Conservation (phyloP, 441 rosid species). For the Daphne laureola region DNA sequence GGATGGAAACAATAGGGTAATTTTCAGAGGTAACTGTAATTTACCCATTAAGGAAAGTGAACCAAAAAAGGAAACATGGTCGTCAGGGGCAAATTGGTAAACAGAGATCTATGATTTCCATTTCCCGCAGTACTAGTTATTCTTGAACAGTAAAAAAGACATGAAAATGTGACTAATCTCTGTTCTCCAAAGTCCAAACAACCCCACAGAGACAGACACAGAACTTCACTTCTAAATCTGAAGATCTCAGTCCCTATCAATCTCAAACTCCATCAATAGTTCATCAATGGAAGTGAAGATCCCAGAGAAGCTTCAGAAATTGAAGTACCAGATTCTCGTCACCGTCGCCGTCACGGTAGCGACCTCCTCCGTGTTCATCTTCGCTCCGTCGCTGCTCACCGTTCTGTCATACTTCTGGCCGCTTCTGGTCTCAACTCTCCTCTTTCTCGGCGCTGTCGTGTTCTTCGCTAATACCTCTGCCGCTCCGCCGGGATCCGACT, state of each 20-base stretch:
- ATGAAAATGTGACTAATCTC: too few relatives aligned
- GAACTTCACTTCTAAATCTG: neutral
- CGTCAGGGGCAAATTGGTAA: too few relatives aligned
- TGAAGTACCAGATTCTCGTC: slow-evolving; percentile 45
- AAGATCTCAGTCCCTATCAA: slow-evolving; percentile 8
- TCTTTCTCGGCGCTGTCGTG: slow-evolving; percentile 63
- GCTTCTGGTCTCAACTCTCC: slow-evolving; percentile 70
- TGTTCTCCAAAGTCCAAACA: neutral
- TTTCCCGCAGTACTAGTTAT: neutral
- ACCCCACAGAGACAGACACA: neutral
- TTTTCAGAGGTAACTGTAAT: too few relatives aligned
- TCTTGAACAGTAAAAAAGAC: too few relatives aligned
- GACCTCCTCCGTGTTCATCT: slow-evolving; percentile 14
- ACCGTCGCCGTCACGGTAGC: slow-evolving; percentile 21
- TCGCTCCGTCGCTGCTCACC: slow-evolving; percentile 62
- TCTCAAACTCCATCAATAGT: neutral
- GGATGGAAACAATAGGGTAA: too few relatives aligned
- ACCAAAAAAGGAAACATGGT: too few relatives aligned
- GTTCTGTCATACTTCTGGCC: slow-evolving; percentile 83
- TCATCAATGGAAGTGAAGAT: slow-evolving; percentile 70
- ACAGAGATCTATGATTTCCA: neutral
- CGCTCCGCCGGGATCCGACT: slow-evolving; percentile 27
- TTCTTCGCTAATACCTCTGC: slow-evolving; percentile 60
- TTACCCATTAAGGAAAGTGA: too few relatives aligned
- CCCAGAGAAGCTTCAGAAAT: slow-evolving; percentile 44